A percentile compares a stretch with the other conserved stretches of the same genome.
Conservation (phyloP, 495 filamentous ascomycete genomes). For the Penicillium mononematosum region DNA sequence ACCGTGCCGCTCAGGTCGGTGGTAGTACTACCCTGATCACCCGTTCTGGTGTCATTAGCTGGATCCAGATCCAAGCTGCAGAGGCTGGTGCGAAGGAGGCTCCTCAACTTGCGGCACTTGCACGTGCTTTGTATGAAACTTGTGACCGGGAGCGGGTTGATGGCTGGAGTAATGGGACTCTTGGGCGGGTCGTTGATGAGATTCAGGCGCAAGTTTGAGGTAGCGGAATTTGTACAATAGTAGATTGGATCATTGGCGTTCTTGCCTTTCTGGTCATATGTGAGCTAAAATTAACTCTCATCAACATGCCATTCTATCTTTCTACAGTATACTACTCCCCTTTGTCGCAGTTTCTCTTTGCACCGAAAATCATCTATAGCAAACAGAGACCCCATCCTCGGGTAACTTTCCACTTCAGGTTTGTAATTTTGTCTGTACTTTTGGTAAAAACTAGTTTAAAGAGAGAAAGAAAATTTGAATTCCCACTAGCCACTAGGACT, state of each 20-base stretch:
- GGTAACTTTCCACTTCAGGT: no score
- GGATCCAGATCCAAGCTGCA: slow-evolving; percentile 64
- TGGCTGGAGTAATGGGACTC: slow-evolving; percentile 62
- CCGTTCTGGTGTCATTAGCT: slow-evolving; percentile 74
- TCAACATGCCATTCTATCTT: background rate
- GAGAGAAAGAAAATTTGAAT: no score
- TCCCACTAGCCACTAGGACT: no score
- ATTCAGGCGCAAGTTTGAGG: slow-evolving; percentile 21
- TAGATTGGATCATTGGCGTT: background rate
- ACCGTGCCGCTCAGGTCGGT: slow-evolving; percentile 67
- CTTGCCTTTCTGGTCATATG: background rate
- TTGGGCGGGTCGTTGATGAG: slow-evolving; percentile 32
- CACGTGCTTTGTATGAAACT: slow-evolving; percentile 61
- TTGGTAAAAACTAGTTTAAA: no score
- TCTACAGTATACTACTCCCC: background rate
- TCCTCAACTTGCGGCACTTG: slow-evolving; percentile 55
- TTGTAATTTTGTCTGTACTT: no score
- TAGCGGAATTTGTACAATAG: slow-evolving; percentile 5
- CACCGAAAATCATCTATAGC: no score
- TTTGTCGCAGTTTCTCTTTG: no score
- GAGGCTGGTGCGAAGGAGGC: slow-evolving; percentile 45
- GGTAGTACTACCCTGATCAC: slow-evolving; percentile 87
- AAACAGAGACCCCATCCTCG: no score
- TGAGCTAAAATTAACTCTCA: background rate
- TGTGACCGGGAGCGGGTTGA: slow-evolving; percentile 65